A percentile compares a stretch with the other conserved stretches of the same genome.
Evolutionary conservation across 2,329 filamentous ascomycete species (phyloP).

Genomic region (Penicillium sp.): DNA sequence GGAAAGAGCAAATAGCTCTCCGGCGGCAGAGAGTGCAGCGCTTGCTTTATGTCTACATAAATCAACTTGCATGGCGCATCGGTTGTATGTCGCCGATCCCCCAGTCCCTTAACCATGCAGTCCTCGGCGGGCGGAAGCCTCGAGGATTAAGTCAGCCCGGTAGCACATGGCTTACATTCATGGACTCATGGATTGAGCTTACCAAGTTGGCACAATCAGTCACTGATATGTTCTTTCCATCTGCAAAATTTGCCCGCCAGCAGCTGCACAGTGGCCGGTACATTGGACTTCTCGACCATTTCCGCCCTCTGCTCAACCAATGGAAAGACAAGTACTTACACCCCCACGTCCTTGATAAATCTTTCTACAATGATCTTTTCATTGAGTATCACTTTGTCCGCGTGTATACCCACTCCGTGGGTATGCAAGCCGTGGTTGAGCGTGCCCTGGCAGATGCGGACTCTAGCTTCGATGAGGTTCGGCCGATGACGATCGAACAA

Average conservation of each 20-base stretch:
- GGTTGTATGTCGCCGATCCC: constrained; percentile 54
- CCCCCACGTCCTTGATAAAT: constrained; percentile 29
- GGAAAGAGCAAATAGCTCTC: constrained; percentile 31
- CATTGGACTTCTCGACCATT: constrained; percentile 48
- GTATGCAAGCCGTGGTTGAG: constrained; percentile 59
- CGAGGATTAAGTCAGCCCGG: constrained; percentile 41
- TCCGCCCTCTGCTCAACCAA: constrained; percentile 37
- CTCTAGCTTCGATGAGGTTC: constrained; percentile 35
- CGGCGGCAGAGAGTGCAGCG: constrained; percentile 39
- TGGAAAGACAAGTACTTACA: constrained; percentile 40
- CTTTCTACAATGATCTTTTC: constrained; percentile 50
- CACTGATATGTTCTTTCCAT: constrained; percentile 55
- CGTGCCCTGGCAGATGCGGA: constrained; percentile 45
- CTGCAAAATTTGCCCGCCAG: constrained; percentile 35
- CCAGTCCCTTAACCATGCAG: constrained; percentile 40
- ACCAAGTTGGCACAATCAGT: constrained; percentile 52
- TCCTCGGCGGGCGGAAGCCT: constrained; percentile 29
- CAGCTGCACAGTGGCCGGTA: constrained; percentile 50
- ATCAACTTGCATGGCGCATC: constrained; percentile 54
- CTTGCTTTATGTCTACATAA: constrained; percentile 50
- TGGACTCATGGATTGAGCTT: constrained; percentile 54
- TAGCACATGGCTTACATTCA: constrained; percentile 53
- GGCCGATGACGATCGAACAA: constrained; percentile 47
- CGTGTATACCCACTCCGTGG: constrained; percentile 48
- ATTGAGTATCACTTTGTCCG: constrained; percentile 54